Base-by-base conservation (phyloP, 805 yeast genomes). In the Candida vaughaniae region DNA sequence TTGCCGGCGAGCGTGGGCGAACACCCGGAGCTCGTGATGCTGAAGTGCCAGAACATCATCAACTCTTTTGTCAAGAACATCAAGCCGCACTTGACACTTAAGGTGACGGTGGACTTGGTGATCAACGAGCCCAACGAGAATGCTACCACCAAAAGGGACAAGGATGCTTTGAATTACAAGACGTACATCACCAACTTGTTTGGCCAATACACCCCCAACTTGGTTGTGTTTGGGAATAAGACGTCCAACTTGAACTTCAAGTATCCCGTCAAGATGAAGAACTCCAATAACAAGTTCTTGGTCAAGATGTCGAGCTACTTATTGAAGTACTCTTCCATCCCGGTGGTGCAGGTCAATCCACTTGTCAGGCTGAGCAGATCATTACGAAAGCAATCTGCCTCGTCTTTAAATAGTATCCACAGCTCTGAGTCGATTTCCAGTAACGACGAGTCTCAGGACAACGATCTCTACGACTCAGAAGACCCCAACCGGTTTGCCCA, bases 241-340 rank as follows among this genome's bases (percentile, higher is more conserved):
- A 54, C 63, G n/a, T 51, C 66, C 20, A 68, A 62, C 47, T 49
- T 66, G 39, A 69, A 68, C 47, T 69, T 67, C 53, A 64, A 64
- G 46, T 69, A 69, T 41, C 71, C 71, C 1, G 42, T 56, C 10
- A 57, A 59, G 34, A 39, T 59, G 36, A 53, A 51, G 35, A 38
- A 38, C 45, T 16, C 25, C 12, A 46, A 12, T 57, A 56, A 27
- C 56, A 38, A 54, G 32, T 65, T 49, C 35, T 46, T 67, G 35
- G 49, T 68, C 31, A 66, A 64, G 41, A 50, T 66, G 23, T 53
- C 64, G 10, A 62, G 69, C 22, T 68, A 64, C 43, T 42, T 63
- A 31, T 47, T 68, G 25, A 64, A 65, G 33, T 66, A 68, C 43
- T 60, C 69, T 5, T 48, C 68, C 0, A 56, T 65, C 2, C 74